phyloP scores from a whole-genome alignment of 2,329 filamentous ascomycete genomes.

The Fusarium scirpi region DNA sequence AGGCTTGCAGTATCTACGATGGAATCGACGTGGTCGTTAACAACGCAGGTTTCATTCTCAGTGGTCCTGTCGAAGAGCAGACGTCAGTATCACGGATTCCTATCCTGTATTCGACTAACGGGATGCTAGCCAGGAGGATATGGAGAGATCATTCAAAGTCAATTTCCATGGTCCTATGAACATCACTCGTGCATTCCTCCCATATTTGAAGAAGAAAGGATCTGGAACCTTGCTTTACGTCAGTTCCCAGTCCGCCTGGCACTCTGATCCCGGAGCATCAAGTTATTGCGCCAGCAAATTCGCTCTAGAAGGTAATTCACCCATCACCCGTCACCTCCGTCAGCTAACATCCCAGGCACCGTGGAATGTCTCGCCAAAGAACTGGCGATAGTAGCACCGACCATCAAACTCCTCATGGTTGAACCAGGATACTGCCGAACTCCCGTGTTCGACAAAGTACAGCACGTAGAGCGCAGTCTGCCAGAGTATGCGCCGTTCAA shows the following conservation, averaged over 20 bases:
- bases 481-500: slow-evolving; percentile 51
- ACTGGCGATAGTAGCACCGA: slow-evolving; percentile 38
- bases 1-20: slow-evolving; percentile 35
- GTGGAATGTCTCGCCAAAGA: slow-evolving; percentile 47
- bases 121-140: slow-evolving; percentile 38
- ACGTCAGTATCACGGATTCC: slow-evolving; percentile 9
- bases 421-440: slow-evolving; percentile 58
- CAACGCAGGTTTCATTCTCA: slow-evolving; percentile 53
- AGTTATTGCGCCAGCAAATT: slow-evolving; percentile 51
- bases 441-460: slow-evolving; percentile 53
- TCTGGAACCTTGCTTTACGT: slow-evolving; percentile 51
- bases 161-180: slow-evolving; percentile 56
- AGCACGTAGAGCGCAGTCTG: slow-evolving; percentile 42
- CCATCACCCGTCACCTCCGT: neutral
- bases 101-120: neutral
- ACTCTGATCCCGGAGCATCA: slow-evolving; percentile 48
- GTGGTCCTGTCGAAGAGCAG: slow-evolving; percentile 44
- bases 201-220: slow-evolving; percentile 48
- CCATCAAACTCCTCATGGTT: slow-evolving; percentile 53
- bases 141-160: slow-evolving; percentile 47
- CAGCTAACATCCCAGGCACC: slow-evolving; percentile 20
- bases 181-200: slow-evolving; percentile 52
- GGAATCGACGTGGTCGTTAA: slow-evolving; percentile 55
- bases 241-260: slow-evolving; percentile 53
- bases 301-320: slow-evolving; percentile 46